These are phyloP conservation scores for Sorghum bicolor DNA, from an alignment of 176 grass and related monocot genomes.

Conservation along the genomic window Sorghum_bicolor_NCBIv3 NC_012870.2:22934001-22934500, in stretches of 20 bases:
- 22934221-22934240: conserved; percentile 67
- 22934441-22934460: conserved; percentile 63
- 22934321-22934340: conserved; percentile 67
- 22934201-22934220: conserved; percentile 71
- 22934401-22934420: conserved; percentile 54
- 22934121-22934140: conserved; percentile 7
- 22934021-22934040: background rate
- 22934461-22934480: conserved; percentile 63
- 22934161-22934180: conserved; percentile 74
- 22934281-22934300: conserved; percentile 64
- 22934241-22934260: conserved; percentile 34
- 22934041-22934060: background rate
- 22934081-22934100: background rate
- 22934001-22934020: background rate
- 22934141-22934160: conserved; percentile 68
- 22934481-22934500: conserved; percentile 70
- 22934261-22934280: conserved; percentile 51
- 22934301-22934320: conserved; percentile 89
- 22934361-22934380: conserved; percentile 71
- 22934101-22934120: background rate
- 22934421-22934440: conserved; percentile 35
- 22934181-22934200: conserved; percentile 80
- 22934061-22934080: background rate
- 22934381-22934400: conserved; percentile 75
- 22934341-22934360: conserved; percentile 63